Evolutionary conservation across 148 eudicot genomes (phyloP).

Genomic region (Simmondsia chinensis): DNA sequence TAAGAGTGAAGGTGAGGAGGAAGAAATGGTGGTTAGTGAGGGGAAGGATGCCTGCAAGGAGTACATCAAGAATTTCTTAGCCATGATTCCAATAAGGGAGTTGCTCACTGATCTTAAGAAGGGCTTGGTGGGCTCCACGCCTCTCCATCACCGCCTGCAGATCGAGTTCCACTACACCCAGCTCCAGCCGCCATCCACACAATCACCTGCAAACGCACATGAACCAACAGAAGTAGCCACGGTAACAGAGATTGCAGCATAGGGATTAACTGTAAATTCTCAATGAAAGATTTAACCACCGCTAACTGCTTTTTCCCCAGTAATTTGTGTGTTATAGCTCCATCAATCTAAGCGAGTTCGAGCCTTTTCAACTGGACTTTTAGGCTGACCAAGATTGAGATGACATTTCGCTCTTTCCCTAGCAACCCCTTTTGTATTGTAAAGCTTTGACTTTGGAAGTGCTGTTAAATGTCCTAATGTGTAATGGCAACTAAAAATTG

Average conservation of each 20-base stretch:
- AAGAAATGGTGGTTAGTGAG: slow-evolving; percentile 35
- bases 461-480: too few species aligned
- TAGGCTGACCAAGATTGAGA: too few species aligned
- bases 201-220: not conserved
- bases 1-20: slow-evolving; percentile 15
- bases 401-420: too few species aligned
- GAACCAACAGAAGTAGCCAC: slow-evolving; percentile 11
- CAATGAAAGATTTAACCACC: too few species aligned
- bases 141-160: slow-evolving; percentile 74
- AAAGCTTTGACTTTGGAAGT: too few species aligned
- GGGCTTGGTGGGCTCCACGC: slow-evolving; percentile 56
- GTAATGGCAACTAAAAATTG: too few species aligned
- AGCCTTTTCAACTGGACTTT: too few species aligned
- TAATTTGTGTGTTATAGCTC: too few species aligned
- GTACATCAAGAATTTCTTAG: slow-evolving; percentile 81
- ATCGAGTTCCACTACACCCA: slow-evolving; percentile 75
- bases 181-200: slow-evolving; percentile 6
- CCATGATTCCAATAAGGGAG: slow-evolving; percentile 84
- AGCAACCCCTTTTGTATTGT: too few species aligned
- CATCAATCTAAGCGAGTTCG: too few species aligned
- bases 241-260: not conserved
- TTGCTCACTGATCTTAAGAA: slow-evolving; percentile 75
- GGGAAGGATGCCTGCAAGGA: slow-evolving; percentile 92
- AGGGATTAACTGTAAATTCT: slow-evolving; percentile 5
- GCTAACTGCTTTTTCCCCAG: too few species aligned